Conservation (phyloP, 139 green algal species). For the Coelastrella sp. region DNA sequence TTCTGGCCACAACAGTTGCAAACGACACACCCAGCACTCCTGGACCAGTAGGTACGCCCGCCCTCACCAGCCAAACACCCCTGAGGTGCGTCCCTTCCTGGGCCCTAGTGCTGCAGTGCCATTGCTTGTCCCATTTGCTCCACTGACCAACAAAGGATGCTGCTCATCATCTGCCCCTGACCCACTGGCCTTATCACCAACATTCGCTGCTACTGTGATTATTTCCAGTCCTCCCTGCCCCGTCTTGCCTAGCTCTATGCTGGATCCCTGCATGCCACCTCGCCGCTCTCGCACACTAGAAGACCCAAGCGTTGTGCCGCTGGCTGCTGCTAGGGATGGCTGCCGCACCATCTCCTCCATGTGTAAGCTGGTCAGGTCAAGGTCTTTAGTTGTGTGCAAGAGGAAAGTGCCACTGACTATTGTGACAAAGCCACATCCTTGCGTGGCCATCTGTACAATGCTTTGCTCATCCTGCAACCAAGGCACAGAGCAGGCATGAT, state of each 20-base stretch:
- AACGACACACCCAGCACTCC: not conserved
- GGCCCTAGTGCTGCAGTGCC: not conserved
- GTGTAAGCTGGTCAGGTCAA: conserved; percentile 61
- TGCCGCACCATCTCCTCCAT: conserved; percentile 37
- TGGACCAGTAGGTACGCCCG: not conserved
- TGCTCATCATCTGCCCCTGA: not conserved
- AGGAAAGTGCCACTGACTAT: conserved; percentile 95
- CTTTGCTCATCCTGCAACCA: conserved; percentile 77
- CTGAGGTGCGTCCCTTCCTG: not conserved
- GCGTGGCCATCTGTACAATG: conserved; percentile 73
- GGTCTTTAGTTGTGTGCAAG: conserved; percentile 91
- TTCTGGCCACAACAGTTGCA: too few species aligned
- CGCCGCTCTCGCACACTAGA: not conserved
- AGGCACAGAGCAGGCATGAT: not conserved
- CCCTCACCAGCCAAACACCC: not conserved
- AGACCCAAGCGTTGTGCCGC: not conserved
- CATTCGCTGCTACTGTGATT: not conserved
- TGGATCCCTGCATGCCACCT: not conserved
- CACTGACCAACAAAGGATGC: not conserved
- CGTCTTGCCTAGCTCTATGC: not conserved
- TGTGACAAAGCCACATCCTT: conserved; percentile 94
- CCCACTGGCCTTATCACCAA: conserved; percentile 5
- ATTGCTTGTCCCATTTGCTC: not conserved
- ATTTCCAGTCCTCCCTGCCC: not conserved
- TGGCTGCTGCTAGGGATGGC: conserved; percentile 6